phyloP scores from a whole-genome alignment of 2,329 filamentous ascomycete genomes.

The Microcyclospora tardicrescens region DNA sequence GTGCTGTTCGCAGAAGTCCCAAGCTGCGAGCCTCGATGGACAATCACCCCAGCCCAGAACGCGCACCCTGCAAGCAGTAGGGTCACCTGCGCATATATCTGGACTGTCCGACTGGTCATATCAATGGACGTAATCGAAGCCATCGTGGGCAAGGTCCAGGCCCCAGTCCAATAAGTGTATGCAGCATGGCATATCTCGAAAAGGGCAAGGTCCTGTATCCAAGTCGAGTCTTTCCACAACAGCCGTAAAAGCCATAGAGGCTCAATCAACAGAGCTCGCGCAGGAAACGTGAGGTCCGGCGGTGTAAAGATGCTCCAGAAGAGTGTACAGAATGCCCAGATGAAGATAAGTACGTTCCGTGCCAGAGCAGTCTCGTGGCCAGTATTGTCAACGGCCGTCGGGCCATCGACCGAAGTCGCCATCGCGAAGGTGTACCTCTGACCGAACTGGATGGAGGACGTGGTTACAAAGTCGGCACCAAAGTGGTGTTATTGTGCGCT shows the following conservation, averaged over 20 bases:
- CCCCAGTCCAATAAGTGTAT: conserved; percentile 13
- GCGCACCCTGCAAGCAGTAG: conserved; percentile 17
- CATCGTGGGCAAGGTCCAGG: conserved; percentile 10
- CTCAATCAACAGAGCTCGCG: conserved; percentile 18
- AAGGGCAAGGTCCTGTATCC: conserved; percentile 16
- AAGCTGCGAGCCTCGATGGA: conserved; percentile 15
- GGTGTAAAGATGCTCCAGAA: conserved; percentile 22
- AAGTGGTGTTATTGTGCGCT: too few species aligned
- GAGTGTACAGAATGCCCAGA: conserved; percentile 15
- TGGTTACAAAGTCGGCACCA: too few species aligned
- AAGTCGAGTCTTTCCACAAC: conserved; percentile 10
- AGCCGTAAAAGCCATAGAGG: conserved; percentile 18
- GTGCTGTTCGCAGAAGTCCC: conserved; percentile 2
- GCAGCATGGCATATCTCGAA: conserved; percentile 12
- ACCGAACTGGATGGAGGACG: too few species aligned
- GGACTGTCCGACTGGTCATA: conserved; percentile 8
- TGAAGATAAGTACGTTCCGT: conserved; percentile 4
- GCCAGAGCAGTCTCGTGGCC: too few species aligned
- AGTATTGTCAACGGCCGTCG: too few species aligned
- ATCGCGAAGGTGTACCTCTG: too few species aligned
- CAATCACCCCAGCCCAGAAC: conserved; percentile 18
- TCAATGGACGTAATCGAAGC: conserved; percentile 5
- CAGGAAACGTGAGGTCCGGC: conserved; percentile 17
- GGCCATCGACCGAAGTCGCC: too few species aligned
- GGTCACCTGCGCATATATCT: conserved; percentile 16